Percentiles rank a stretch among this genome's conserved stretches.
Evolutionary conservation across 345 rosid species (phyloP).

Genomic region (Camelina laxa): DNA sequence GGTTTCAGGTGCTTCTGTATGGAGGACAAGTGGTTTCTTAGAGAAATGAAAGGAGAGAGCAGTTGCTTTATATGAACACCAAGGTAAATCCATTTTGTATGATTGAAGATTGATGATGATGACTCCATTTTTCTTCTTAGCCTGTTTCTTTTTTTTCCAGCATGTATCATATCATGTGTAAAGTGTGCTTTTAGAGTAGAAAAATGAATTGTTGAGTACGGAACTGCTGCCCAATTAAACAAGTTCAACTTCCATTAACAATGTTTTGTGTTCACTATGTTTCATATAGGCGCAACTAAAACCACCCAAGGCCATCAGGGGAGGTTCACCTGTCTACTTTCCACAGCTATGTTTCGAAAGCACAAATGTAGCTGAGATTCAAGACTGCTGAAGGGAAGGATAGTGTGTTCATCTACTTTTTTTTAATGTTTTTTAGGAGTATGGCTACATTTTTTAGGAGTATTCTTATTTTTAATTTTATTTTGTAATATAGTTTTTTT

Average conservation of each 20-base stretch:
- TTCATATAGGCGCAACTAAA: slow-evolving; percentile 61
- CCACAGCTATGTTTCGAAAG: too few relatives aligned
- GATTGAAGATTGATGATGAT: neutral
- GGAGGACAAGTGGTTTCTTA: slow-evolving; percentile 94
- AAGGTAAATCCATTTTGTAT: slow-evolving; percentile 53
- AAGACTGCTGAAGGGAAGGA: too few relatives aligned
- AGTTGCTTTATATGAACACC: slow-evolving; percentile 80
- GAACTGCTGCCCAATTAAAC: neutral
- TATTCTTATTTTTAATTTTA: too few relatives aligned
- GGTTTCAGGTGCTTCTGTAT: slow-evolving; percentile 78
- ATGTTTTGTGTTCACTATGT: neutral
- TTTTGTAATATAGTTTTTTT: too few relatives aligned
- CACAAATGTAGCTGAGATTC: too few relatives aligned
- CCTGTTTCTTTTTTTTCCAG: neutral
- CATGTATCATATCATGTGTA: neutral
- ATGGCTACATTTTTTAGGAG: too few relatives aligned
- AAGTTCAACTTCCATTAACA: neutral
- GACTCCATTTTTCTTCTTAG: neutral
- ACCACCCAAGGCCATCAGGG: slow-evolving; percentile 72
- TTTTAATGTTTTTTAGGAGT: too few relatives aligned
- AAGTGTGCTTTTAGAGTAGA: slow-evolving; percentile 14
- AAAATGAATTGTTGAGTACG: neutral
- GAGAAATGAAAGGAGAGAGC: slow-evolving; percentile 84
- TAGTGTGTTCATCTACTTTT: too few relatives aligned
- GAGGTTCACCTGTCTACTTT: slow-evolving; percentile 83